Percentiles rank a stretch among this genome's conserved stretches.
Evolutionary conservation across 139 green algal genomes (phyloP).

Genomic region (Coccomyxa sp.): DNA sequence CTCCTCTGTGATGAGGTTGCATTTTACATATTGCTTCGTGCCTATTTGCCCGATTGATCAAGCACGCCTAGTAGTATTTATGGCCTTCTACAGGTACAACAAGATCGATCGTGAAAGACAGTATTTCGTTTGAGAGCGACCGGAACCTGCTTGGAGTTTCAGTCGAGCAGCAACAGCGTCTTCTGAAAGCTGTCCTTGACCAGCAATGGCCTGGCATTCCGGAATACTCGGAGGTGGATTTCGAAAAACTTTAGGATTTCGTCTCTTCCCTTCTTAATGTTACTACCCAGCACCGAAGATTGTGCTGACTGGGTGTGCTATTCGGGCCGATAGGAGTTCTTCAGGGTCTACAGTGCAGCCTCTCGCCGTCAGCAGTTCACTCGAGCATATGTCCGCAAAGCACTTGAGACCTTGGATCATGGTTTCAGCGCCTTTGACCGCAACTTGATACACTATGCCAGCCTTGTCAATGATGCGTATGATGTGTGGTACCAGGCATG

Average conservation of each 20-base stretch:
- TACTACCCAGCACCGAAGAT: no score
- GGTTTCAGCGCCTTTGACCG: conserved; percentile 5
- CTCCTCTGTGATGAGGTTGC: no score
- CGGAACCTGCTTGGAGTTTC: no score
- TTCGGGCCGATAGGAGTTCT: neutral
- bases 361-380: neutral
- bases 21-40: no score
- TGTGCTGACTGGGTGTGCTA: no score
- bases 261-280: no score
- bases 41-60: no score
- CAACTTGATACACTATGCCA: conserved; percentile 4
- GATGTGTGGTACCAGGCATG: conserved; percentile 3
- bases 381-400: conserved; percentile 6
- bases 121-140: no score
- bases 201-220: conserved; percentile 8
- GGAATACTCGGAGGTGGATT: neutral
- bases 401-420: conserved; percentile 5
- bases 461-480: conserved; percentile 7
- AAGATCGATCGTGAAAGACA: no score
- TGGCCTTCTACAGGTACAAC: no score
- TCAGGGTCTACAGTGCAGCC: neutral
- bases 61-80: no score
- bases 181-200: neutral
- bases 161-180: neutral
- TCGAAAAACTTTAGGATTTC: neutral